Evolutionary conservation across 2,329 filamentous ascomycete species (phyloP), one percentile per base, ranked within the genome.

Genomic region (Cyclaneusma minus): DNA sequence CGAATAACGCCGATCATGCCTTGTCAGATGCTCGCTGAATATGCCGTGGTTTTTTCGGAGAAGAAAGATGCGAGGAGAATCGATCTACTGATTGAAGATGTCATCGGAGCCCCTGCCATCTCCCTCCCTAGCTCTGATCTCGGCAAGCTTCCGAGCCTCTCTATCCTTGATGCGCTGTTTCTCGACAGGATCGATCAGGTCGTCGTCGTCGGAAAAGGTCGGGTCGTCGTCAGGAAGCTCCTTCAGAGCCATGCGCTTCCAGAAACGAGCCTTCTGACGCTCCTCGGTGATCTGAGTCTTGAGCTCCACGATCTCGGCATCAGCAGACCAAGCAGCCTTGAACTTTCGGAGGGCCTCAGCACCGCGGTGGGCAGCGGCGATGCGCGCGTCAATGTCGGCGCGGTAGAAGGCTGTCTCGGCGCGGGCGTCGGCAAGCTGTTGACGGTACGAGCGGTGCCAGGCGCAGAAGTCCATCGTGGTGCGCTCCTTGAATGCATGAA

Each of bases 341-440:
- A 74, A 72, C 19, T 58, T 49, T 20, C 69, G 64, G 29, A 76
- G 50, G 32, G 55, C 47, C 31, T 64, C 62, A 41, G 73, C 74
- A 13, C 68, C 69, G 8, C 51, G 54, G 24, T 57, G 57, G 13
- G 71, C 70, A 37, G 68, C 63, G 21, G 60, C 58, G 41, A 73
- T 66, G 66, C 74, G 72, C 38, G 72, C 66, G 60, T 68, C 71
- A 39, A 76, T 71, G 47, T 75, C 68, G 39, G 72, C 66, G 27
- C 70, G 65, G 27, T 76, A 57, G 2, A 61, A 58, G 33, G 58
- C 58, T 41, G 76, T 76, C 51, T 75, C 70, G 36, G 64, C 64
- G 4, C 71, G 68, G 24, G 70, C 68, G 42, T 72, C 68, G 37
- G 68, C 68, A 19, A 77, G 61, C 50, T 76, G 71, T 14, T 60